Evolutionary conservation across 2,329 filamentous ascomycete genomes (phyloP).

Genomic region (Cladophialophora carrionii): DNA sequence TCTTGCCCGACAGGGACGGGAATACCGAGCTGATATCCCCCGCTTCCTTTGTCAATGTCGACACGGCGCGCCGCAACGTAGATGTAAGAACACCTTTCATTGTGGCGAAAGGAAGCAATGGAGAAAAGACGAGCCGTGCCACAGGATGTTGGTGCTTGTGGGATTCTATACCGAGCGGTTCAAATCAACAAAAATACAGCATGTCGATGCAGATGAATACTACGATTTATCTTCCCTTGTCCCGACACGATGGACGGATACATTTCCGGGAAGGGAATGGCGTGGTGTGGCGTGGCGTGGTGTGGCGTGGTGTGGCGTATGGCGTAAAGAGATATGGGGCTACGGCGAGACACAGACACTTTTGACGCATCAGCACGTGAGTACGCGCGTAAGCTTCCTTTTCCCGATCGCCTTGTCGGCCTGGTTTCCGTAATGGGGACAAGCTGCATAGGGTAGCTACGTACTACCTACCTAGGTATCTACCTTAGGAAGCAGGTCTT

Average conservation of each 20-base stretch:
- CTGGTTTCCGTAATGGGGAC: no score
- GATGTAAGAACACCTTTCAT: constrained; percentile 2
- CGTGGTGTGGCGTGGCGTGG: background rate
- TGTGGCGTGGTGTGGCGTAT: constrained; percentile 7
- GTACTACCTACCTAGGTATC: no score
- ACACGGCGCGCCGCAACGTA: constrained; percentile 31
- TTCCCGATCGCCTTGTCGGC: no score
- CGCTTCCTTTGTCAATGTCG: constrained; percentile 48
- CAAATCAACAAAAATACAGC: background rate
- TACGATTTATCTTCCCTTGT: constrained; percentile 22
- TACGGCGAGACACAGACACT: no score
- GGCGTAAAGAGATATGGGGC: no score
- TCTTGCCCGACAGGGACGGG: constrained; percentile 51
- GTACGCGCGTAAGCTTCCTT: no score
- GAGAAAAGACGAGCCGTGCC: background rate
- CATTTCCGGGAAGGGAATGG: constrained; percentile 13
- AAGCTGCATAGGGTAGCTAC: no score
- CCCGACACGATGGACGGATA: constrained; percentile 20
- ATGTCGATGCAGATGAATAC: background rate
- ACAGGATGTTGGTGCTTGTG: no score
- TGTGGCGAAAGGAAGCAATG: background rate
- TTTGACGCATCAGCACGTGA: no score
- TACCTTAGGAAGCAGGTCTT: no score
- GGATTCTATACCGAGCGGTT: background rate
- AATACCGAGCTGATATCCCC: constrained; percentile 56